phyloP scores from a whole-genome alignment of 2,329 filamentous ascomycete genomes.

The Blastomyces percursus region DNA sequence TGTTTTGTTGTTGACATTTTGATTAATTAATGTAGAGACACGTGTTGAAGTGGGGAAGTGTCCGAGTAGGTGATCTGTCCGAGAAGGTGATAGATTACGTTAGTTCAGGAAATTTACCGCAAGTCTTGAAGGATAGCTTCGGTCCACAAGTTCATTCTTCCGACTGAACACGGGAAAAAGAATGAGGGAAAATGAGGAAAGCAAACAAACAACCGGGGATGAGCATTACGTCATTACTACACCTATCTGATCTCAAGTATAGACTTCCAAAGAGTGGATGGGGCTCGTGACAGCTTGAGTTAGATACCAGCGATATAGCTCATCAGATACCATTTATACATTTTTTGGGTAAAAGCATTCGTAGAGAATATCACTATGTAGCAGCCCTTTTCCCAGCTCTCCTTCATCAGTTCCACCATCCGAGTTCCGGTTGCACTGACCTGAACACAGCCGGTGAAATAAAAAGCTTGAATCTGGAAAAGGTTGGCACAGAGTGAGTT shows the following conservation, averaged over 20 bases:
- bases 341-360: not conserved
- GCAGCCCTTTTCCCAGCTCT: not conserved
- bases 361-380: not conserved
- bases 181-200: too few species aligned
- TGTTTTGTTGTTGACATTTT: too few species aligned
- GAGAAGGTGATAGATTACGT: too few species aligned
- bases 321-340: not conserved
- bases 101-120: not conserved
- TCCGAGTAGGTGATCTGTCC: too few species aligned
- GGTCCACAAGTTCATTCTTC: not conserved
- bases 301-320: not conserved
- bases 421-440: not conserved
- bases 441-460: not conserved
- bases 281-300: not conserved
- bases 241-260: not conserved
- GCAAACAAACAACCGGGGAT: too few species aligned
- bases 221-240: conserved; percentile 1
- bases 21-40: too few species aligned
- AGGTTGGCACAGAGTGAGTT: too few species aligned
- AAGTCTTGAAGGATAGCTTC: not conserved
- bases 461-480: not conserved
- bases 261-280: not conserved
- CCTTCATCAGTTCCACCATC: not conserved
- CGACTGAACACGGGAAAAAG: too few species aligned
- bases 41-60: too few species aligned